Conservation (phyloP, 2,329 filamentous ascomycete species). For the Cercospora zeina region DNA sequence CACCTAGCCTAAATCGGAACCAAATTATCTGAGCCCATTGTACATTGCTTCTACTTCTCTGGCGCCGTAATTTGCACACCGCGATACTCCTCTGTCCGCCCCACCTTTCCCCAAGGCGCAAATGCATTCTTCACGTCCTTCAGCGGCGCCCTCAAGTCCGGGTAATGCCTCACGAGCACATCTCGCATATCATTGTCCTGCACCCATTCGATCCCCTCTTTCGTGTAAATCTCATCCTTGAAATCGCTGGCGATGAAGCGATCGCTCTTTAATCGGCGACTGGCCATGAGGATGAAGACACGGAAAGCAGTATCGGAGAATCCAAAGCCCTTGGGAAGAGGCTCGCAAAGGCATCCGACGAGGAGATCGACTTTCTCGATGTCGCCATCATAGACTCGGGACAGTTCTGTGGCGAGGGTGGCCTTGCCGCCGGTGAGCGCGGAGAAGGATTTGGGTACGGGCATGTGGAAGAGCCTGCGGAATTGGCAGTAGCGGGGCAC, state of each 20-base stretch:
- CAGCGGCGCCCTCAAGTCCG: conserved; percentile 42
- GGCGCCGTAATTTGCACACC: not conserved
- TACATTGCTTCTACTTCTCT: conserved; percentile 25
- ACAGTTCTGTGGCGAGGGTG: conserved; percentile 42
- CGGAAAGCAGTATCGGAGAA: conserved; percentile 53
- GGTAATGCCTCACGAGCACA: conserved; percentile 49
- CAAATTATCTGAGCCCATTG: not conserved
- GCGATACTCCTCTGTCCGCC: conserved; percentile 5
- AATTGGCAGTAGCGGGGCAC: conserved; percentile 51
- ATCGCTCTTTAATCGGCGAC: conserved; percentile 48
- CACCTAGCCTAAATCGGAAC: too few species aligned
- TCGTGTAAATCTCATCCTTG: conserved; percentile 46
- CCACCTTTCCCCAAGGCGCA: conserved; percentile 38
- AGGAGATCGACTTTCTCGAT: conserved; percentile 48
- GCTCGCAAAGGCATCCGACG: conserved; percentile 48
- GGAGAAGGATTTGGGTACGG: conserved; percentile 43
- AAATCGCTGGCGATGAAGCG: conserved; percentile 49
- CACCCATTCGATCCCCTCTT: conserved; percentile 48
- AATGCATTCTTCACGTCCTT: conserved; percentile 41
- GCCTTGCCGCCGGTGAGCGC: conserved; percentile 46
- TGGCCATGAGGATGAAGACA: conserved; percentile 51
- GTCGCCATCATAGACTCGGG: conserved; percentile 45
- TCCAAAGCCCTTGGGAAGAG: conserved; percentile 49
- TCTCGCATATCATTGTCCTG: conserved; percentile 48
- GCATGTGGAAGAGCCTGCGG: conserved; percentile 48